Base-by-base conservation (phyloP, 192 early-diverging fungal species). In the Coemansia sp. region DNA sequence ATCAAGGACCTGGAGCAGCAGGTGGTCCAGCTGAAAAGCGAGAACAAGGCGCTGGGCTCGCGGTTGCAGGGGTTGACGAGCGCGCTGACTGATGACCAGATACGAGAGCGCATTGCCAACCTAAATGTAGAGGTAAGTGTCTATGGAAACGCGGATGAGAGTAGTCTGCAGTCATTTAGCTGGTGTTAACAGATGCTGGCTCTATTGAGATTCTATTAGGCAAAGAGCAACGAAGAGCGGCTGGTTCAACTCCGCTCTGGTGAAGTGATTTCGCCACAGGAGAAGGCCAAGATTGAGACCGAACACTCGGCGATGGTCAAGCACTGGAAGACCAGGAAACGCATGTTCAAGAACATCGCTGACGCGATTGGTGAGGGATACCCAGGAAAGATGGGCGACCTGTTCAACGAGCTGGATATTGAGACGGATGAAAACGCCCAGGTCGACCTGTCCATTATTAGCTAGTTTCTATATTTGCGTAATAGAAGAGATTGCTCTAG, bases 371-470 rank as follows among this genome's bases (percentile, higher is more conserved):
- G 69, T 18, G 87, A 88, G 62, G 81, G 73, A 8, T 74, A 86
- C 49, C 78, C 70, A 22, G 71, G 71, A 10, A 86, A 84, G 65
- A 54, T 82, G 24, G 69, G 66, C 28, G 83, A 84, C 31, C 68
- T 86, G 23, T 73, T 81, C 58, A 84, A 81, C 51, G 73, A 83
- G 54, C 49, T 88, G 18, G 85, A 85, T 24, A 70, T 88, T 32
- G 87, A 88, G 60, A 86, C 85, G 0, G 87, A 87, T 58, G 84
- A 87, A 55, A 60, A 65, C 21, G 83, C 38, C 5, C 70, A 73
- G 5, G 74, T 73, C 0, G 70, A 82, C 19, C 44, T 64, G 10
- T 48, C 76, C 23, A 78, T 78, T 25, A 52, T 78, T 49, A 30
- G 41, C 3, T 26, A 7, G 32, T 8, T 14, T 21, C 4, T 38